Evolutionary conservation across 345 rosid genomes (phyloP).

Genomic region (Eucalyptus regnans): DNA sequence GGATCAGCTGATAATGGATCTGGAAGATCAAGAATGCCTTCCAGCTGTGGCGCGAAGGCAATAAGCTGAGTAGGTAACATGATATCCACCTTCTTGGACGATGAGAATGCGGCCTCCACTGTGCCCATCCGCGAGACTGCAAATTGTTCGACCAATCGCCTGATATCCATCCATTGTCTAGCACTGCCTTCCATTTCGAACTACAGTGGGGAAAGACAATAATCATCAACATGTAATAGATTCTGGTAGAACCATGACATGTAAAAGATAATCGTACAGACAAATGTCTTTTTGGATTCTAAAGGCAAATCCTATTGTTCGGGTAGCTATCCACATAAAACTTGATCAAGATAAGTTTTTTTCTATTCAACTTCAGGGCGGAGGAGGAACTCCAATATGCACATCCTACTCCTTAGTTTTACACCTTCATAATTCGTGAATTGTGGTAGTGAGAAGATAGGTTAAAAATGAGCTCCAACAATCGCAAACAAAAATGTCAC

Average conservation of each 20-base stretch:
- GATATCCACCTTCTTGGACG: constrained; percentile 89
- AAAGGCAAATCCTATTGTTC: neutral
- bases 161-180: constrained; percentile 68
- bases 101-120: constrained; percentile 53
- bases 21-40: constrained; percentile 62
- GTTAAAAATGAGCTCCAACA: neutral
- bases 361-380: neutral
- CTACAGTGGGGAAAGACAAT: constrained; percentile 25
- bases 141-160: constrained; percentile 41
- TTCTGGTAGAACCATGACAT: constrained; percentile 6
- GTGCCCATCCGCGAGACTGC: constrained; percentile 32
- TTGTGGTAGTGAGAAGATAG: neutral
- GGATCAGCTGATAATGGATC: constrained; percentile 40
- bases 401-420: neutral
- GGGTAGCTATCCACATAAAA: neutral
- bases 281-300: neutral
- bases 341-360: neutral
- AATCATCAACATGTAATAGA: constrained; percentile 29
- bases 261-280: neutral
- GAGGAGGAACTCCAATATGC: neutral
- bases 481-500: neutral
- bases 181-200: constrained; percentile 81
- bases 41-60: constrained; percentile 77
- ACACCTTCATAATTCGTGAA: neutral
- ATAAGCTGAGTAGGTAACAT: constrained; percentile 72